Conservation (phyloP, 805 yeast species). For the Clavispora santaluciae region DNA sequence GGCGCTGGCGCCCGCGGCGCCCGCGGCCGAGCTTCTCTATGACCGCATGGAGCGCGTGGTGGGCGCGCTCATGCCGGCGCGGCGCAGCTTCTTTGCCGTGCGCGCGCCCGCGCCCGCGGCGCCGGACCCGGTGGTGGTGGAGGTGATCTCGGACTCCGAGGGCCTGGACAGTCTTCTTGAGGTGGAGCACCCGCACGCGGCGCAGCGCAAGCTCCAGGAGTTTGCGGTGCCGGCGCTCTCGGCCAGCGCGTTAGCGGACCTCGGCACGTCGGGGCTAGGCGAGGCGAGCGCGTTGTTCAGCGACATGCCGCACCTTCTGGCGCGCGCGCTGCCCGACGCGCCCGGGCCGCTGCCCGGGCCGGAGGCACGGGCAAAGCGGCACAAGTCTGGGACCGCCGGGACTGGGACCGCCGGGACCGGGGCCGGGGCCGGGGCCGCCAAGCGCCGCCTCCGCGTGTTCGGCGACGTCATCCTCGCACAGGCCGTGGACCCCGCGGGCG, state of each 20-base stretch:
- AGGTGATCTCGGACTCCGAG: conserved; percentile 23
- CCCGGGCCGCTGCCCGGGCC: too few relatives aligned
- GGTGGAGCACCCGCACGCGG: neutral
- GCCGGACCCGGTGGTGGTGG: conserved; percentile 6
- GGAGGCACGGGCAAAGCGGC: neutral
- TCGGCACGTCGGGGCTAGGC: conserved; percentile 15
- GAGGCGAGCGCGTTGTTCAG: conserved; percentile 16
- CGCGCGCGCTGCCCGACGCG: conserved; percentile 12
- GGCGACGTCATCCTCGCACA: conserved; percentile 27
- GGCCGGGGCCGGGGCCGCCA: too few relatives aligned
- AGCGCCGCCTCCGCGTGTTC: conserved; percentile 22
- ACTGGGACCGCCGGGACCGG: too few relatives aligned
- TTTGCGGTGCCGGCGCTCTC: neutral
- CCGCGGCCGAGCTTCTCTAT: conserved; percentile 2
- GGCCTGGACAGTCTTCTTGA: conserved; percentile 11
- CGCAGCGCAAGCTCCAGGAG: neutral
- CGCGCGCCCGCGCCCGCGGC: neutral
- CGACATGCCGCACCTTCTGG: conserved; percentile 17
- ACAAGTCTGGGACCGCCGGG: too few relatives aligned
- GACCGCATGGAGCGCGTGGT: conserved; percentile 4
- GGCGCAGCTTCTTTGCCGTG: conserved; percentile 5
- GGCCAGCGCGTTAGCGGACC: conserved; percentile 10
- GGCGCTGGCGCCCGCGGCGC: neutral
- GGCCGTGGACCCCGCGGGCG: conserved; percentile 19
- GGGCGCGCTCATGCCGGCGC: conserved; percentile 6